Conservation (phyloP, 169 alveolate species). For the Plasmodium relictum region DNA sequence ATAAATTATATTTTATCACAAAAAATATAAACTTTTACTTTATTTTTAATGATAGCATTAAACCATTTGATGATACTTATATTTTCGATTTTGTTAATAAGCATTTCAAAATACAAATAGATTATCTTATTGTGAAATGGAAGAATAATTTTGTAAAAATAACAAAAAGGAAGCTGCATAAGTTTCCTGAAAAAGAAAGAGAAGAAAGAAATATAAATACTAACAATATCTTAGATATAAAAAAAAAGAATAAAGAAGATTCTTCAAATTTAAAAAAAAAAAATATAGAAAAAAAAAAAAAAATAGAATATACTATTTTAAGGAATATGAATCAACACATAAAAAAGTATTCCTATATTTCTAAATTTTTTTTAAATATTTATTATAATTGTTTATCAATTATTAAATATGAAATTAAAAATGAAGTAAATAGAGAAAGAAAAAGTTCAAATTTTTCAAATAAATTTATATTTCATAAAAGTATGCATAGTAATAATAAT, state of each 20-base stretch:
- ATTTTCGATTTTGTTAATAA: neutral
- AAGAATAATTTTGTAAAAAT: neutral
- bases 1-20: neutral
- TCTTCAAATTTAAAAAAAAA: neutral
- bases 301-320: neutral
- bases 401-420: neutral
- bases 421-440: neutral
- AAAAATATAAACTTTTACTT: slow-evolving; percentile 4
- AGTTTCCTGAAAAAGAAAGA: neutral
- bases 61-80: neutral
- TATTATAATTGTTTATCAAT: neutral
- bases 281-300: neutral
- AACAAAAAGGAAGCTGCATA: neutral
- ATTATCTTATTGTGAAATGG: neutral
- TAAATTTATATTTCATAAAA: too few species aligned
- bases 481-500: too few species aligned
- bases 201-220: neutral
- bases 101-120: neutral
- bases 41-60: neutral
- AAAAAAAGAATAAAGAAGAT: neutral
- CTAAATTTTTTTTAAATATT: neutral
- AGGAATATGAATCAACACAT: neutral
- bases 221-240: neutral
- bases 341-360: neutral
- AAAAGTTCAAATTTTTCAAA: too few species aligned